Conservation (phyloP, 352 stramenopile genomes). For the Phytophthora chlamydospora region DNA sequence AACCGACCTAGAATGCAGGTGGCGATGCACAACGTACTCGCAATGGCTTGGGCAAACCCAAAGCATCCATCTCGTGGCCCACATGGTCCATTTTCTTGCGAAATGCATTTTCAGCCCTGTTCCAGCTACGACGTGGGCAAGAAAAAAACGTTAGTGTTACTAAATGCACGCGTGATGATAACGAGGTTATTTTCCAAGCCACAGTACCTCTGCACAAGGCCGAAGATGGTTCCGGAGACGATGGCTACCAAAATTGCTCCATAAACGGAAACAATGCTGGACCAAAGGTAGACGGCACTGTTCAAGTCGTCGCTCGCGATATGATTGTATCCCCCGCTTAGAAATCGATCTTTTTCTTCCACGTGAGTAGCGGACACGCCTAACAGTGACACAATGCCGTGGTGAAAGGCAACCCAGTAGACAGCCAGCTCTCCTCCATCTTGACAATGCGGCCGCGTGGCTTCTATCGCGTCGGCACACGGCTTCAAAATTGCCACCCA, state of each 20-base stretch:
- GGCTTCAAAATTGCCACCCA: conserved; percentile 64
- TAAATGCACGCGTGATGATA: neutral
- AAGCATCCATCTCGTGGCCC: conserved; percentile 67
- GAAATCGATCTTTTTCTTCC: conserved; percentile 49
- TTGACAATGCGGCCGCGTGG: conserved; percentile 35
- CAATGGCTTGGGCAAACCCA: conserved; percentile 57
- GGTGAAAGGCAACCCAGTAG: conserved; percentile 66
- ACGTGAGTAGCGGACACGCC: conserved; percentile 54
- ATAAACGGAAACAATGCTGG: conserved; percentile 47
- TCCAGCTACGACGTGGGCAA: conserved; percentile 40
- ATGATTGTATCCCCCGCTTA: conserved; percentile 53
- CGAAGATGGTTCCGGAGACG: conserved; percentile 65
- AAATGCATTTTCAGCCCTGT: conserved; percentile 67
- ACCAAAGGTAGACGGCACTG: conserved; percentile 49
- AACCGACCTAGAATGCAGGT: neutral
- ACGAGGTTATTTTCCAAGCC: neutral
- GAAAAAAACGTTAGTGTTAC: neutral
- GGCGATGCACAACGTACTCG: conserved; percentile 32
- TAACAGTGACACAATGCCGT: conserved; percentile 60
- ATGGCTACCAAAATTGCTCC: conserved; percentile 51
- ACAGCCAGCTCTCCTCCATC: conserved; percentile 43
- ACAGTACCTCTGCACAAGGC: conserved; percentile 57
- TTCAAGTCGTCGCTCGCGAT: conserved; percentile 21
- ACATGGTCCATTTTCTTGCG: conserved; percentile 80
- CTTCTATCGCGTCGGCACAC: conserved; percentile 36